A percentile compares a stretch with the other conserved stretches of the same genome.
Conservation (phyloP, 495 filamentous ascomycete genomes). For the Neurospora tetrasperma region DNA sequence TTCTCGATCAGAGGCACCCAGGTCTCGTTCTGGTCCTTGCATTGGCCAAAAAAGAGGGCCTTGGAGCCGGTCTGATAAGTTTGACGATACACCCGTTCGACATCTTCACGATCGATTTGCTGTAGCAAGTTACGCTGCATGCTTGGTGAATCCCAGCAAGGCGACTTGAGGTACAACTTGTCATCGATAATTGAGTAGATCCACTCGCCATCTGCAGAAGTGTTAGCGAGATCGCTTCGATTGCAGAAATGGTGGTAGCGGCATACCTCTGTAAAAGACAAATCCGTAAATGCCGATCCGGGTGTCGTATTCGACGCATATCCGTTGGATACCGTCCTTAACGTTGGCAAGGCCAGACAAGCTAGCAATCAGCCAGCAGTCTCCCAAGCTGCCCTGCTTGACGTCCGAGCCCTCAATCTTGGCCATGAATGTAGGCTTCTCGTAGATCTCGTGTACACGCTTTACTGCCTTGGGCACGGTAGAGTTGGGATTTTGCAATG, state of each 20-base stretch:
- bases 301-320: slow-evolving; percentile 72
- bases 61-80: slow-evolving; percentile 71
- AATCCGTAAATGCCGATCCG: slow-evolving; percentile 87
- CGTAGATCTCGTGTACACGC: slow-evolving; percentile 75
- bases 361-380: slow-evolving; percentile 93
- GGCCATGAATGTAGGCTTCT: slow-evolving; percentile 73
- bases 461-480: slow-evolving; percentile 54
- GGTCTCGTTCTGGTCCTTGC: slow-evolving; percentile 79
- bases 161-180: slow-evolving; percentile 68
- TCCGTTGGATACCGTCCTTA: slow-evolving; percentile 59
- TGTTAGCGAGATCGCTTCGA: neutral
- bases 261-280: slow-evolving; percentile 64
- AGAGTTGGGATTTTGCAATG: slow-evolving; percentile 28
- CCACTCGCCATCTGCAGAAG: slow-evolving; percentile 73
- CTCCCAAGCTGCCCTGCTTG: slow-evolving; percentile 69
- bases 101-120: slow-evolving; percentile 50
- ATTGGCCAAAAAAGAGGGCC: slow-evolving; percentile 81
- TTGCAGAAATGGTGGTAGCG: neutral
- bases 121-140: slow-evolving; percentile 42
- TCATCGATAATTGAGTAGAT: slow-evolving; percentile 82
- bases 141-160: slow-evolving; percentile 62
- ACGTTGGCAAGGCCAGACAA: slow-evolving; percentile 76
- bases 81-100: slow-evolving; percentile 69
- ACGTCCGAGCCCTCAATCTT: slow-evolving; percentile 70
- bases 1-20: slow-evolving; percentile 93